Base-by-base conservation (phyloP, 148 eudicot species). In the Chenopodium quinoa region DNA sequence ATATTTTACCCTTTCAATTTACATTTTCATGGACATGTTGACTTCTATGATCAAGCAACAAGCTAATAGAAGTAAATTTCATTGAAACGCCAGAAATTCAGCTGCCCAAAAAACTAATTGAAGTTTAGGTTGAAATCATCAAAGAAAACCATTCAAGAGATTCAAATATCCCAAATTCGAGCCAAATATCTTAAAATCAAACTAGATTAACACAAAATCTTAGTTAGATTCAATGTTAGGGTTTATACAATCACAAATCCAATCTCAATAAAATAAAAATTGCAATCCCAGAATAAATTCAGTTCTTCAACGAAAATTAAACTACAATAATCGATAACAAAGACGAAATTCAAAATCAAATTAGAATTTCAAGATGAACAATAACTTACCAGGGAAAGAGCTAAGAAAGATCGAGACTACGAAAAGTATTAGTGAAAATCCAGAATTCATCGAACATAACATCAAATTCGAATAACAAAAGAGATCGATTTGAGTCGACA, bases 361-460 rank as follows among this genome's bases (percentile, higher is more conserved):
- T 48, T 10, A 70, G 16, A 58, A 31, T 69, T 5, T 10, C 7
- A 46, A 46, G 29, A 40, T 23, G 54, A 37, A 37, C 2, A 11
- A 0, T 22, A 34, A 23, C 20, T 1, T 34, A 91, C 93, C 93
- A 84, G 91, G 84, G 75, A 83, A 88, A 80, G 44, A 87, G 86
- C 37, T 81, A 68, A 91, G 86, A 78, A 89, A 66, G 71, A 87
- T 54, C 73, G 47, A 78, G 75, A 56, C 56, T 19, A 78, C 64
- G 78, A 82, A 31, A 25, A 56, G 32, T 46, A 71, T 6, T 65
- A 40, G 4, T n/a, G 83, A 56, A 86, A 71, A 75, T 87, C 84
- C 71, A 71, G 58, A 56, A 65, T 48, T 75, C 79, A 86, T 79
- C 81, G 84, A 81, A 83, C 66, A 76, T 74, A 37, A 50, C 75